A percentile compares a stretch with the other conserved stretches of the same genome.
Conservation (phyloP, 1,284 basidiomycete species). For the Sparassis latifolia region DNA sequence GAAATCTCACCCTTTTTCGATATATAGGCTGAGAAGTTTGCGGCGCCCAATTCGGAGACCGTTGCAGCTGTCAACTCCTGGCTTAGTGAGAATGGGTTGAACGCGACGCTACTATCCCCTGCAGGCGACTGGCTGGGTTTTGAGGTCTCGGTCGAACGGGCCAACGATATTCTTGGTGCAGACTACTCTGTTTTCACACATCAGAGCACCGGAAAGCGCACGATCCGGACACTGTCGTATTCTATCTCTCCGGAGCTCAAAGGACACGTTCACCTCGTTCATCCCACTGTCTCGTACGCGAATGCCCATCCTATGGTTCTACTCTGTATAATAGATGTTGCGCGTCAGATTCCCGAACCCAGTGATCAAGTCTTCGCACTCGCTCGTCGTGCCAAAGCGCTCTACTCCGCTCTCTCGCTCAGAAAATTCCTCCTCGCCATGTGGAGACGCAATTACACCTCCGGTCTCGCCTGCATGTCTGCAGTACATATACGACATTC, state of each 20-base stretch:
- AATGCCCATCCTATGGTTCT: not conserved
- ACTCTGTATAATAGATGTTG: not conserved
- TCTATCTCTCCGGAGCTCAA: constrained; percentile 28
- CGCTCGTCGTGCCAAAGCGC: not conserved
- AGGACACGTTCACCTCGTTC: constrained; percentile 28
- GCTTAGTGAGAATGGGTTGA: constrained; percentile 30
- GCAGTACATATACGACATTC: constrained; percentile 43
- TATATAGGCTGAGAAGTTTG: constrained; percentile 32
- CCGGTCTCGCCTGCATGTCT: constrained; percentile 41
- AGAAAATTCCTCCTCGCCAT: not conserved
- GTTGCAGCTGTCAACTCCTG: constrained; percentile 30
- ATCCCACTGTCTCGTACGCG: constrained; percentile 29
- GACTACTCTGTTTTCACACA: constrained; percentile 30
- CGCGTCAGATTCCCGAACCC: constrained; percentile 18
- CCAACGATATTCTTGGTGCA: constrained; percentile 22
- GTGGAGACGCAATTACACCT: constrained; percentile 30
- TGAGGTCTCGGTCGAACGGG: constrained; percentile 24
- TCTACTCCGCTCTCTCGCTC: not conserved
- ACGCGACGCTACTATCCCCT: constrained; percentile 23
- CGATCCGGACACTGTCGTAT: constrained; percentile 31
- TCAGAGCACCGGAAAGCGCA: constrained; percentile 20
- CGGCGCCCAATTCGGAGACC: constrained; percentile 29
- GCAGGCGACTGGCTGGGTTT: constrained; percentile 37
- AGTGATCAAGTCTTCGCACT: not conserved
- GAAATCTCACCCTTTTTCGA: not conserved